Evolutionary conservation across 768 basidiomycete genomes (phyloP).

Genomic region (Cystofilobasidium capitatum): DNA sequence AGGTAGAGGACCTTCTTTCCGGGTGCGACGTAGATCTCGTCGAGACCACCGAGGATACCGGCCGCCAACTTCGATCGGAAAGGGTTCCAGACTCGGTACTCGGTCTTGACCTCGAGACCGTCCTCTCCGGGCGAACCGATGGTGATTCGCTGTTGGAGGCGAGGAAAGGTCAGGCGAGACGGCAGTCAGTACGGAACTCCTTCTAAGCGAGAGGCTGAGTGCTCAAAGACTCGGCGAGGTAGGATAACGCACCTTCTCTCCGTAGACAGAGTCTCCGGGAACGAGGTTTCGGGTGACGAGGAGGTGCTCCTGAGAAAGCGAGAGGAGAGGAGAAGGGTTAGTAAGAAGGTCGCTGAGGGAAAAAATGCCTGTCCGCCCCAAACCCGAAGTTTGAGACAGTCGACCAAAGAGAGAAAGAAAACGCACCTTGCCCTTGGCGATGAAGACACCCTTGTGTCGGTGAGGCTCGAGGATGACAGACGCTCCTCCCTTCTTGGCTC

Average conservation of each 20-base stretch:
- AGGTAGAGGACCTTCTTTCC: conserved; percentile 95
- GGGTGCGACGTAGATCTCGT: conserved; percentile 81
- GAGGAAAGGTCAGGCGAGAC: neutral
- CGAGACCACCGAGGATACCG: conserved; percentile 89
- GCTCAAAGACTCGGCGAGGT: conserved; percentile 55
- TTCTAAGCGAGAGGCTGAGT: neutral
- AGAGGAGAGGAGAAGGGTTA: neutral
- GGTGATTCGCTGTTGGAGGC: conserved; percentile 19
- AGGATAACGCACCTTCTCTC: conserved; percentile 58
- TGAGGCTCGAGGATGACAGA: conserved; percentile 92
- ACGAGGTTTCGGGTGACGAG: conserved; percentile 96
- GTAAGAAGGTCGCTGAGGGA: neutral
- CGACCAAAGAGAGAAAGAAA: neutral
- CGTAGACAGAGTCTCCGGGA: conserved; percentile 95
- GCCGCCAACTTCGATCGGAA: conserved; percentile 96
- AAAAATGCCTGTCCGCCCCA: neutral
- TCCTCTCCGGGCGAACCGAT: conserved; percentile 44
- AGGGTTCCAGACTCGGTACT: conserved; percentile 99
- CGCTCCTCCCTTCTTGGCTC: conserved; percentile 52
- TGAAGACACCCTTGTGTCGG: conserved; percentile 86
- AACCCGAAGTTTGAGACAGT: neutral
- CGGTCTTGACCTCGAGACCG: conserved; percentile 60
- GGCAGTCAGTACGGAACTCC: neutral
- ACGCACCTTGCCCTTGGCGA: conserved; percentile 49
- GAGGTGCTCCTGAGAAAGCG: conserved; percentile 60